Base-by-base conservation (phyloP, 2,329 filamentous ascomycete genomes). In the Fusarium multiceps region DNA sequence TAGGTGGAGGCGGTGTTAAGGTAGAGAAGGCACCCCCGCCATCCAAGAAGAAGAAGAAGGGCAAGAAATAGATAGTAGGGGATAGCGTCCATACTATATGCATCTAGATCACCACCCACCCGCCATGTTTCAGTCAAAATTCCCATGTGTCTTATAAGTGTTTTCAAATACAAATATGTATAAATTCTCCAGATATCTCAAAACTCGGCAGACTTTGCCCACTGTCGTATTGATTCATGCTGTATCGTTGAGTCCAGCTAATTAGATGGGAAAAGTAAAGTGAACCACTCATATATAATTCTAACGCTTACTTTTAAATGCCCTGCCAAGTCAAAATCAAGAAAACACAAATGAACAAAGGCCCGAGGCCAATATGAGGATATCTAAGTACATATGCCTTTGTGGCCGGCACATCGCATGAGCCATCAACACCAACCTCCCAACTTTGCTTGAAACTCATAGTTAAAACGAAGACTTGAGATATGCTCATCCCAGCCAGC, bases 1-100 rank as follows among this genome's bases (percentile, higher is more conserved):
- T 88, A 4, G 88, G 89, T 28, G 89, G 89, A 7, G 88, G 87
- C 3, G 88, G 88, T 16, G 87, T 90, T 61, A 90, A 88, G 78
- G 88, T 90, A 41, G 88, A 91, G 77, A 90, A 88, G 80, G 84
- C 87, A 18, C 78, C 80, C 5, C 74, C 76, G 9, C 73, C 76
- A 27, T 72, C 84, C 57, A 85, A 83, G 78, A 86, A 85, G 79
- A 86, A 84, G 77, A 84, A 81, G 78, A 82, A 82, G 79, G 80
- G 83, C 54, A 87, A 86, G 81, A 88, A 87, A 80, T 87, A 80
- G 43, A 25, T n/a, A 27, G 16, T 50, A 37, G n/a, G 41, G 42
- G n/a, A 37, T 32, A 54, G 30, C 32, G 28, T 37, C 34, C 34
- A 37, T 53, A 51, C 53, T 37, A 27, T 54, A 63, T 42, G 30